Conservation (phyloP, 129 eudicot species). For the Mikania micrantha region DNA sequence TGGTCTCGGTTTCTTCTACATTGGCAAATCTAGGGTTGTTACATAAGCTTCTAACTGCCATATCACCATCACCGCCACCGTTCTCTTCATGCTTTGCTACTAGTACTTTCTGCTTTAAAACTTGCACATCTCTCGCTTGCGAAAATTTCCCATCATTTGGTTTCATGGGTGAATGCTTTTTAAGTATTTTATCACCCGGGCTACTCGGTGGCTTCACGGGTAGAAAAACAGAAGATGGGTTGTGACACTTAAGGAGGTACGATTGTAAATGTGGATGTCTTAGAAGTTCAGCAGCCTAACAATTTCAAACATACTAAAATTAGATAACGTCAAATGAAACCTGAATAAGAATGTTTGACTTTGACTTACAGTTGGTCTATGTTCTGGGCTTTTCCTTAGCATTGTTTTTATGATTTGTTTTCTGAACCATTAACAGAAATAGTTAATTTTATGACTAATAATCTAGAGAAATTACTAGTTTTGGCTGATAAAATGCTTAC, state of each 20-base stretch:
- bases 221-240: slow-evolving; percentile 67
- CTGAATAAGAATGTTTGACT: neutral
- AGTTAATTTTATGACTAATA: neutral
- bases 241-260: slow-evolving; percentile 64
- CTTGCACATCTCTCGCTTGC: slow-evolving; percentile 38
- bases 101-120: slow-evolving; percentile 31
- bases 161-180: slow-evolving; percentile 42
- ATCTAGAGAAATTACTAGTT: neutral
- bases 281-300: slow-evolving; percentile 83
- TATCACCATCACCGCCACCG: neutral
- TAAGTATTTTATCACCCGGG: slow-evolving; percentile 47
- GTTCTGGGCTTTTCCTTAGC: slow-evolving; percentile 93
- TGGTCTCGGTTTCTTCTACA: slow-evolving; percentile 62
- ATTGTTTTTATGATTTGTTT: slow-evolving; percentile 90
- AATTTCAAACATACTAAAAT: slow-evolving; percentile 9
- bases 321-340: neutral
- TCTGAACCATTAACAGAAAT: slow-evolving; percentile 35
- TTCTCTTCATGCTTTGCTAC: slow-evolving; percentile 30
- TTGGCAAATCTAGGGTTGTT: slow-evolving; percentile 33
- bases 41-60: slow-evolving; percentile 30
- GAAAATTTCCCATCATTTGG: slow-evolving; percentile 32
- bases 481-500: slow-evolving; percentile 45
- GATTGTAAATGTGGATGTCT: slow-evolving; percentile 94
- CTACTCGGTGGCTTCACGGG: slow-evolving; percentile 79
- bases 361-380: slow-evolving; percentile 87